These are phyloP conservation scores for Dryas drummondii DNA, from an alignment of 306 rosid species.

Conservation along the genomic window DNA sequence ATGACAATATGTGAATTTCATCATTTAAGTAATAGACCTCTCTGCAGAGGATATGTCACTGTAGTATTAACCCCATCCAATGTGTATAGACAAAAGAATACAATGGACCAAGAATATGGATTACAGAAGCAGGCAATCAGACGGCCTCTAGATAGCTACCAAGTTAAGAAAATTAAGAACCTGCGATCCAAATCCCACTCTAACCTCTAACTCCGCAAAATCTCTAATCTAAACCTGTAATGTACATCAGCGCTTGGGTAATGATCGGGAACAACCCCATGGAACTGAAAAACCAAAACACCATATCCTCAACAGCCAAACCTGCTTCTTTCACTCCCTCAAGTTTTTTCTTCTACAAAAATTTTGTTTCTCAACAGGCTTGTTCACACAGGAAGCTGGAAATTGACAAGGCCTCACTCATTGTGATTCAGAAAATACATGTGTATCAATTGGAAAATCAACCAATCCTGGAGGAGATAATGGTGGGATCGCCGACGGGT, in stretches of 20 bases:
- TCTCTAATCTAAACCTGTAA: conserved; percentile 61
- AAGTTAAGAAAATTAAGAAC: conserved; percentile 35
- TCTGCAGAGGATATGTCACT: background rate
- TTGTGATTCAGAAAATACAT: conserved; percentile 21
- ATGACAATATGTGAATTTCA: background rate
- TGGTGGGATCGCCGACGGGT: conserved; percentile 62
- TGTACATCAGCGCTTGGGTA: conserved; percentile 78
- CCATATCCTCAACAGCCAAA: conserved; percentile 36
- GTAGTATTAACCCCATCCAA: conserved; percentile 26
- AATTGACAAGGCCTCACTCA: conserved; percentile 22
- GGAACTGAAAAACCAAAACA: conserved; percentile 31
- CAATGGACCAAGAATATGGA: conserved; percentile 14
- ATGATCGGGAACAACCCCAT: conserved; percentile 67
- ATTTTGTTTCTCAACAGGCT: conserved; percentile 22
- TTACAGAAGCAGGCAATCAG: background rate
- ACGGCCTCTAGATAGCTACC: conserved; percentile 12
- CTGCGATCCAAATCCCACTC: conserved; percentile 44
- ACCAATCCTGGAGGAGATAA: conserved; percentile 64
- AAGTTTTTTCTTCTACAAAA: conserved; percentile 23
- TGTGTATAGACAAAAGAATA: conserved; percentile 34
- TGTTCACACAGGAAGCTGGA: conserved; percentile 34
- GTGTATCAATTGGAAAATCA: conserved; percentile 28
- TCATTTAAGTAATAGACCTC: background rate
- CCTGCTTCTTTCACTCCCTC: conserved; percentile 38
- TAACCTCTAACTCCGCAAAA: conserved; percentile 42